A percentile compares a stretch with the other conserved stretches of the same genome.
phyloP scores from a whole-genome alignment of 2,329 filamentous ascomycete species.

The Pseudogymnoascus sp. region DNA sequence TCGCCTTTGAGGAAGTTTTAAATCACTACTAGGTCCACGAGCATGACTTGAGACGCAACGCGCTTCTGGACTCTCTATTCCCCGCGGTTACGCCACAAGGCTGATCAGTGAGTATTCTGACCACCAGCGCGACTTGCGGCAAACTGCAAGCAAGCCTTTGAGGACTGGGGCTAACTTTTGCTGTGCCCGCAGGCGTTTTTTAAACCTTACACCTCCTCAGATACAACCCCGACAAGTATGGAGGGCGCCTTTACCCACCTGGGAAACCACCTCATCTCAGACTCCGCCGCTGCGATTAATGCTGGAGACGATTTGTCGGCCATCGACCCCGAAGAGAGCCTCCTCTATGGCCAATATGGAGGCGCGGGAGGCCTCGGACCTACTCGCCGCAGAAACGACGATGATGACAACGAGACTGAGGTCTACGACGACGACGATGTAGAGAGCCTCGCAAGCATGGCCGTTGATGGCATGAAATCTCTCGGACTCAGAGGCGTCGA shows the following conservation, averaged over 20 bases:
- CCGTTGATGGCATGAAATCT: constrained; percentile 66
- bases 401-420: constrained; percentile 83
- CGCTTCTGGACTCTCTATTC: constrained; percentile 19
- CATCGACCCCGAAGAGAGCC: constrained; percentile 69
- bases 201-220: constrained; percentile 5
- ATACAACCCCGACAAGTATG: constrained; percentile 41
- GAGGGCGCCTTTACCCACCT: constrained; percentile 84
- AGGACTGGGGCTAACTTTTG: constrained; percentile 11
- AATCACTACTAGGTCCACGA: constrained; percentile 12
- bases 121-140: background rate
- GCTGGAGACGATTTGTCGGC: constrained; percentile 68
- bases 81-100: constrained; percentile 24
- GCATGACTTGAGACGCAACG: constrained; percentile 25
- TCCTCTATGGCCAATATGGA: constrained; percentile 65
- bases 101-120: constrained; percentile 15
- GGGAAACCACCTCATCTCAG: constrained; percentile 77
- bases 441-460: constrained; percentile 68
- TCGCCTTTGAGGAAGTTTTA: constrained; percentile 11
- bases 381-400: constrained; percentile 54
- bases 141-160: background rate
- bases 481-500: constrained; percentile 53
- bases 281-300: constrained; percentile 80
- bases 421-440: constrained; percentile 72
- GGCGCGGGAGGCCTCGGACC: constrained; percentile 43
- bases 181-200: constrained; percentile 11